Base-by-base conservation (phyloP, 306 rosid genomes). In the Crotalaria pallida region DNA sequence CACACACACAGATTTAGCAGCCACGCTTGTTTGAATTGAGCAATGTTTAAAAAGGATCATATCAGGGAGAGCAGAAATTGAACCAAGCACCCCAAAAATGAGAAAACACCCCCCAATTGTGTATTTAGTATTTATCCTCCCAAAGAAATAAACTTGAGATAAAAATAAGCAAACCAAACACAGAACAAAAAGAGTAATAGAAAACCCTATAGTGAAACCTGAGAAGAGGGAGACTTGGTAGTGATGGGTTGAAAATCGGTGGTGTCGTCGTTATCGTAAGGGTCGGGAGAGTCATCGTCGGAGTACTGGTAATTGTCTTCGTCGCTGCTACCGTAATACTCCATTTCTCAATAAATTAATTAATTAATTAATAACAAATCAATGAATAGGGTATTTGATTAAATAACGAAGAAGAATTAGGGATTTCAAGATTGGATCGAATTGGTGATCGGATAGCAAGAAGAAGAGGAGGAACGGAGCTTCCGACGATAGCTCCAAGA, bases 271-370 rank as follows among this genome's bases (percentile, higher is more conserved):
- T 84, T 88, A 31, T 72, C 90, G 18, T 73, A 63, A 18, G 73
- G 88, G 5, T 90, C 84, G 8, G 72, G 71, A 16, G 86, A 89
- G 15, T 64, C 82, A 0, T 91, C 89, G 84, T 91, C 91, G 83
- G 97, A 87, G 84, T 77, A 77, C 5, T 10, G 80, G 27, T 55
- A 87, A 15, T 87, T 95, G 3, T 84, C n/a, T n/a, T n/a, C 97
- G 7, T 91, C 92, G 75, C 84, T 82, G 87, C 78, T 80, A 24
- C 66, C 11, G 50, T 52, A 80, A 71, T 81, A 90, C 9, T 85
- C 88, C 98, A 89, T 89, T 13, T 34, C 6, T 40, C 13, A 7
- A 6, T 40, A 7, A 52, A 9, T 10, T 49, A 49, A 34, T 61
- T 65, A 55, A 19, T 55, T 33, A 34, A 19, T 12, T 33, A 45